Conservation (phyloP, 139 green algal genomes). For the Asterochloris sp. region DNA sequence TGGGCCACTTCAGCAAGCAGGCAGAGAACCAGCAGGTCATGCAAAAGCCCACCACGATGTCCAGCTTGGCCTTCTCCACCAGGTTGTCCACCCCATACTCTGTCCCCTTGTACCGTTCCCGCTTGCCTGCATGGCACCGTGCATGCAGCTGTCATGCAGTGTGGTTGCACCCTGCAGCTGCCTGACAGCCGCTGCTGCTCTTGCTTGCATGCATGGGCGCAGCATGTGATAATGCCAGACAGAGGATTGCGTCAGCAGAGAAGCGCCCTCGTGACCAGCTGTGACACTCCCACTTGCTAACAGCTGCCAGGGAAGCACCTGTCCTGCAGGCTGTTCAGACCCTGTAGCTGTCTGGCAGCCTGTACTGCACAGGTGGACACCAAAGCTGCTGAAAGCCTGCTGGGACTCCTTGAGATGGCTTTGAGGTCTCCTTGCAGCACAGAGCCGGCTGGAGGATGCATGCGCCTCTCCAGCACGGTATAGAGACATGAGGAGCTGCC, state of each 20-base stretch:
- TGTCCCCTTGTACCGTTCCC: conserved; percentile 76
- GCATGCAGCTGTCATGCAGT: not conserved
- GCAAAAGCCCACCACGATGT: conserved; percentile 51
- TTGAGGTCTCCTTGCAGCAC: not conserved
- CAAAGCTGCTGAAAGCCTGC: not conserved
- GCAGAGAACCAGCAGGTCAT: not conserved
- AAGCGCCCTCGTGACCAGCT: no score
- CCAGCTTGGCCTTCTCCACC: conserved; percentile 76
- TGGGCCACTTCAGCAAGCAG: no score
- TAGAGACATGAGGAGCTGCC: not conserved
- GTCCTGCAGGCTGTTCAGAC: no score
- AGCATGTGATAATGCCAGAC: not conserved
- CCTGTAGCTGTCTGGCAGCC: not conserved
- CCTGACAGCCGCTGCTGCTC: not conserved
- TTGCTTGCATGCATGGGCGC: not conserved
- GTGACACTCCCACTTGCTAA: not conserved
- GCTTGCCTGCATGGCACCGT: conserved; percentile 35
- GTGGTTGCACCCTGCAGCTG: not conserved
- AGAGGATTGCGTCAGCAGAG: not conserved
- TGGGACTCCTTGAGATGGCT: not conserved
- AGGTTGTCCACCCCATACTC: conserved; percentile 65
- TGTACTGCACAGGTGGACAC: not conserved
- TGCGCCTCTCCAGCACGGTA: not conserved
- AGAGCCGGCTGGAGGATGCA: not conserved
- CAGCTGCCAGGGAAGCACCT: not conserved